These are phyloP conservation scores for Xylaria arbuscula DNA, from an alignment of 2,329 filamentous ascomycete species.

Conservation along the genomic window DNA sequence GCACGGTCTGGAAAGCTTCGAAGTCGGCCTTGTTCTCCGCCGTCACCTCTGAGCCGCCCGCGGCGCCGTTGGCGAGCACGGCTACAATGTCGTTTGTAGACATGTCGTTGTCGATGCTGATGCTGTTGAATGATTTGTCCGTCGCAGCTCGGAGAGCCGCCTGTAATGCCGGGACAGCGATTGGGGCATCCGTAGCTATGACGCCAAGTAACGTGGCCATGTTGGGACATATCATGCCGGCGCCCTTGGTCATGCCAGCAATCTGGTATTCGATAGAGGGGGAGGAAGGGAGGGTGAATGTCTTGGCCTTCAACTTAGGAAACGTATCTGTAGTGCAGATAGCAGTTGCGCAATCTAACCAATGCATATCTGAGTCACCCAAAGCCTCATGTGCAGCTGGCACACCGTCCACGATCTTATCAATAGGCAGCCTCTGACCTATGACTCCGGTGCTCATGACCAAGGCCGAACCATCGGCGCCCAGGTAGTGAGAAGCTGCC, in stretches of 20 bases:
- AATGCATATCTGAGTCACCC: conserved; percentile 82
- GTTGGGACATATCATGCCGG: conserved; percentile 99
- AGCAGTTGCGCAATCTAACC: conserved; percentile 85
- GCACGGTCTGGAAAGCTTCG: conserved; percentile 73
- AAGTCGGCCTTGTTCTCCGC: conserved; percentile 70
- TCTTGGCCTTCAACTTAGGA: conserved; percentile 89
- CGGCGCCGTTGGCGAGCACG: conserved; percentile 93
- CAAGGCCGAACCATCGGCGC: conserved; percentile 70
- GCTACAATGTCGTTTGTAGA: conserved; percentile 97
- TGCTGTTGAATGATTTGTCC: conserved; percentile 91
- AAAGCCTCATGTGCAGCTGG: conserved; percentile 79
- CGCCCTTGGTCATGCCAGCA: conserved; percentile 96
- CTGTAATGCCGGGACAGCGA: conserved; percentile 74
- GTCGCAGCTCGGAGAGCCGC: conserved; percentile 78
- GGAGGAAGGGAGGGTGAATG: conserved; percentile 85
- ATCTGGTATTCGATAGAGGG: conserved; percentile 81
- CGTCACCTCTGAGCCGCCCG: conserved; percentile 74
- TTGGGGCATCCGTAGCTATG: conserved; percentile 89
- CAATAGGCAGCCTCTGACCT: conserved; percentile 92
- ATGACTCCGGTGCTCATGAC: conserved; percentile 99
- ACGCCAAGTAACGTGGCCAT: conserved; percentile 96
- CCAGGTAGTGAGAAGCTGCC: conserved; percentile 75
- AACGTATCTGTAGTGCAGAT: conserved; percentile 99
- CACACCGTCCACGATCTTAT: conserved; percentile 87
- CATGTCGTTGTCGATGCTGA: conserved; percentile 96